A percentile compares a stretch with the other conserved stretches of the same genome.
These are phyloP conservation scores for Fusarium piperis DNA, from an alignment of 2,329 filamentous ascomycete genomes.

Conservation along the genomic window DNA sequence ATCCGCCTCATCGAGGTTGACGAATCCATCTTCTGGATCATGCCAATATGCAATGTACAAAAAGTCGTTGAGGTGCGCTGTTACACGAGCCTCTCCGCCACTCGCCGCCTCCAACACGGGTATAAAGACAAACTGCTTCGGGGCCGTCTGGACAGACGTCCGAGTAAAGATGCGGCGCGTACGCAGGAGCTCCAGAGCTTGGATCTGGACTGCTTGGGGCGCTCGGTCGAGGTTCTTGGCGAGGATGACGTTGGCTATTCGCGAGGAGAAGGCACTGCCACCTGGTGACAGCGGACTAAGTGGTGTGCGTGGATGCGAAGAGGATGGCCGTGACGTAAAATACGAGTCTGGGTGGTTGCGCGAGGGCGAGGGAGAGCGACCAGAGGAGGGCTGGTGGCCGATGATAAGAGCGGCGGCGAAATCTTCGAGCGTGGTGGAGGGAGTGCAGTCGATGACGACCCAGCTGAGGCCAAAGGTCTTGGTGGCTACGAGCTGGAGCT, in stretches of 20 bases:
- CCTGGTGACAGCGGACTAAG: slow-evolving; percentile 43
- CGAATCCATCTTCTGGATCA: slow-evolving; percentile 74
- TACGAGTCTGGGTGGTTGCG: slow-evolving; percentile 45
- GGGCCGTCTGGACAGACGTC: slow-evolving; percentile 77
- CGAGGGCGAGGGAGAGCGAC: slow-evolving; percentile 39
- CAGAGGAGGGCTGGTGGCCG: slow-evolving; percentile 36
- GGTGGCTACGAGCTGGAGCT: slow-evolving; percentile 76
- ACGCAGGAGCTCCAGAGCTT: slow-evolving; percentile 80
- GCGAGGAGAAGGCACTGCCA: slow-evolving; percentile 39
- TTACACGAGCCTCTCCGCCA: slow-evolving; percentile 60
- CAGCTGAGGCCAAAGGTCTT: slow-evolving; percentile 78
- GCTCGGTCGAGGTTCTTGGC: slow-evolving; percentile 82
- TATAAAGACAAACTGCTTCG: slow-evolving; percentile 82
- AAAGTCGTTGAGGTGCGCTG: slow-evolving; percentile 76
- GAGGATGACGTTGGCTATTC: slow-evolving; percentile 84
- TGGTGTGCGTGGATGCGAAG: slow-evolving; percentile 35
- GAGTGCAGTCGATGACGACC: slow-evolving; percentile 76
- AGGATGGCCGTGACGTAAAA: slow-evolving; percentile 41
- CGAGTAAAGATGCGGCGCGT: slow-evolving; percentile 81
- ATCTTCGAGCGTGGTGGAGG: slow-evolving; percentile 80
- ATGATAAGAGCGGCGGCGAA: slow-evolving; percentile 78
- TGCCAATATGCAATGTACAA: slow-evolving; percentile 92
- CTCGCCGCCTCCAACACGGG: slow-evolving; percentile 69
- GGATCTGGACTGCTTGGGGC: slow-evolving; percentile 81
- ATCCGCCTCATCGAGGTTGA: slow-evolving; percentile 74